Evolutionary conservation across 345 rosid genomes (phyloP), one percentile per base, ranked within the genome.

Genomic region (Kernera saxatilis): DNA sequence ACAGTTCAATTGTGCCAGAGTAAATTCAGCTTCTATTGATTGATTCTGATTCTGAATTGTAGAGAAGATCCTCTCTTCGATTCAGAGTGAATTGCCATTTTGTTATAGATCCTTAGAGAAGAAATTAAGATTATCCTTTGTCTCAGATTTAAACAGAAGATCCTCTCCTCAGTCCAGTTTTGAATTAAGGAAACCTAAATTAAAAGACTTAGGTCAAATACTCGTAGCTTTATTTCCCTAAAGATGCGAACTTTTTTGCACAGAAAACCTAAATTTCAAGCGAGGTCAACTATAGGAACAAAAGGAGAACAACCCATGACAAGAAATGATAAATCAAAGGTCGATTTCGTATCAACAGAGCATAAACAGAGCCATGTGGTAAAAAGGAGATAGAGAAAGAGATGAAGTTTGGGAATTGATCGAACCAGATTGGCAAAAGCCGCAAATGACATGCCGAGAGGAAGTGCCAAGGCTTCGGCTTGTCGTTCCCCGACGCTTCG

Each of bases 361-460:
- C 19, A 49, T 8, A 27, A 58, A 58, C 32, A 55, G 27, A 43
- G 58, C 18, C 29, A 44, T 6, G 25, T 21, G 43, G 33, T 6
- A 19, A 8, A 45, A 57, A 7, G 39, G 63, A 41, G 8, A 8
- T 8, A n/a, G 3, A 63, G 11, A 29, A 19, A 54, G 18, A 23
- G 22, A 30, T 9, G 67, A 74, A 76, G 68, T 26, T 10, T 9
- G 26, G 26, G 39, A 70, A 26, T 64, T 69, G 65, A 77, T 30
- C 72, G 22, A 81, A 93, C 99, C 99, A 88, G 82, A 46, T 90
- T 83, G 53, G 91, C 84, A 64, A 94, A 85, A 23, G 89, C 98
- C 0, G 97, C 99, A 56, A 94, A 82, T 10, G 98, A 91, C 95
- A 94, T 89, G 36, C 99, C 99, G 3, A 94, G 89, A 77, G 91